Base-by-base conservation (phyloP, 139 green algal genomes). In the Chlamydomonas applanata region DNA sequence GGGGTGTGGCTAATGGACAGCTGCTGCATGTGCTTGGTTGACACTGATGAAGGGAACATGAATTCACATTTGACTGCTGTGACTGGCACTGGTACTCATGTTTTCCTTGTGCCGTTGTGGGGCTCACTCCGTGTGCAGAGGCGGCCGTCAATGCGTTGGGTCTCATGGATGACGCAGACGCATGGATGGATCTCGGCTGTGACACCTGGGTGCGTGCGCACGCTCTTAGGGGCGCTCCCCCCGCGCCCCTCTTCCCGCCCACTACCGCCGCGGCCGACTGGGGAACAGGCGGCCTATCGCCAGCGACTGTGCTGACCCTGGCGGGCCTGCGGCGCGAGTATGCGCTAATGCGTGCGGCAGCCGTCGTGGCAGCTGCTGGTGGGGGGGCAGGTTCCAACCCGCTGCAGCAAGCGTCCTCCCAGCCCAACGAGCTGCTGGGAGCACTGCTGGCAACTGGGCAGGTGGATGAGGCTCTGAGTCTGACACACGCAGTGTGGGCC, bases 181-280 rank as follows among this genome's bases (percentile, higher is more conserved):
- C 62, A 17, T 84, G 79, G 79, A 33, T 84, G 19, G 73, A 84
- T 30, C 49, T 81, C 11, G n/a, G 30, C 22, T 73, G 73, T 3
- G 79, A 84, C 40, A 69, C 73, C 7, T 84, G 79, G 79, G 3
- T 84, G 24, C 34, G 44, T 17, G 32, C 59, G 61, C 64, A 75
- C 27, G 25, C 66, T 2, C 53, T 61, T 25, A 64, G n/a, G 34
- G n/a, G 59, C 11, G 59, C 7, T 7, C 40, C 59, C 25, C 25
- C 59, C 34, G 24, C 59, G n/a, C 59, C 59, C 24, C 24, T 30
- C 2, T 59, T 53, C 17, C 34, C 64, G 22, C 64, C 40, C n/a
- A 13, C 66, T 33, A 57, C 24, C n/a, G 14, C 62, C 29, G 62
- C 30, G 3, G 2, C 62, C 17, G 33, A 22, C 14, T n/a, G 7